Evolutionary conservation across 2,329 filamentous ascomycete genomes (phyloP).

Genomic region (Endoconidiophora laricicola): DNA sequence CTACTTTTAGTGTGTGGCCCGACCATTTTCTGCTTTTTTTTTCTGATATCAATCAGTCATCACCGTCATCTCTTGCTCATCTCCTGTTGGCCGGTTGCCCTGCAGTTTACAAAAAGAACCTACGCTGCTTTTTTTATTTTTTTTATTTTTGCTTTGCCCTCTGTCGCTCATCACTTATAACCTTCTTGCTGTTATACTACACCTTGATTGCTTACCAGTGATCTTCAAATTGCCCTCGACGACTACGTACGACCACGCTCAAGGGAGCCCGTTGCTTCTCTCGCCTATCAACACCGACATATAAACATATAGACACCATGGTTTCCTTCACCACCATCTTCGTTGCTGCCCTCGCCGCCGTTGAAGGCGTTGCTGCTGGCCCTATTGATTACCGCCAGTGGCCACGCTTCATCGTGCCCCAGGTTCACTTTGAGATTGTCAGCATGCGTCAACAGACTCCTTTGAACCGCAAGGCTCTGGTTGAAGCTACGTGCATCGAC

Average conservation of each 20-base stretch:
- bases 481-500: constrained; percentile 26
- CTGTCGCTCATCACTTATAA: too few species aligned
- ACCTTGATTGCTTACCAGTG: too few species aligned
- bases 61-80: too few species aligned
- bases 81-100: constrained; percentile 2
- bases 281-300: constrained; percentile 10
- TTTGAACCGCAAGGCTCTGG: constrained; percentile 26
- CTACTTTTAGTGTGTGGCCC: constrained; percentile 4
- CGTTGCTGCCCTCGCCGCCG: constrained; percentile 19
- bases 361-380: constrained; percentile 19
- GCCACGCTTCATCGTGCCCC: constrained; percentile 24
- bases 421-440: constrained; percentile 29
- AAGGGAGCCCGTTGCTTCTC: not conserved
- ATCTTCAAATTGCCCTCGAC: too few species aligned
- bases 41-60: too few species aligned
- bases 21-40: not conserved
- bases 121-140: not conserved
- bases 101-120: constrained; percentile 12
- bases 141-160: not conserved
- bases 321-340: constrained; percentile 19
- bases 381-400: constrained; percentile 20
- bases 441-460: constrained; percentile 23
- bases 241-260: too few species aligned
- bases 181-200: too few species aligned
- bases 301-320: constrained; percentile 17